A percentile compares a stretch with the other conserved stretches of the same genome.
Conservation (phyloP, 257 asterid species). For the Pogostemon cablin region DNA sequence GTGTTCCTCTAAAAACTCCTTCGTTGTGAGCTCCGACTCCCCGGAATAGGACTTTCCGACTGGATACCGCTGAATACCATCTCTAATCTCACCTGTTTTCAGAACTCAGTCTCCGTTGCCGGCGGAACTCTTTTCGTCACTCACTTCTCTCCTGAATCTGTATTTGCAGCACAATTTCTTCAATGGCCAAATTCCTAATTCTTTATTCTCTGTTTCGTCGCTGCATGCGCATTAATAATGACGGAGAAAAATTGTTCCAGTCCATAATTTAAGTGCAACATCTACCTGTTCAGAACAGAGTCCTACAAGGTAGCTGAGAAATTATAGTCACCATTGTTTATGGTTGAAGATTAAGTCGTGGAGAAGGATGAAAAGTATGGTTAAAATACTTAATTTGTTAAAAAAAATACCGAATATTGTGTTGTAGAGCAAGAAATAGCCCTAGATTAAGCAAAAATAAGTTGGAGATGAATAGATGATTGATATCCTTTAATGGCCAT, state of each 20-base stretch:
- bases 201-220: slow-evolving; percentile 42
- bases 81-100: slow-evolving; percentile 59
- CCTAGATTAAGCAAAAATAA: slow-evolving; percentile 10
- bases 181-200: slow-evolving; percentile 59
- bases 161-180: slow-evolving; percentile 63
- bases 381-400: background rate
- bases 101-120: slow-evolving; percentile 77
- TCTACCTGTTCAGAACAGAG: background rate
- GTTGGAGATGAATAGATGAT: too few relatives aligned
- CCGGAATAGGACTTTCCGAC: slow-evolving; percentile 78
- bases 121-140: slow-evolving; percentile 46
- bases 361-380: too few relatives aligned
- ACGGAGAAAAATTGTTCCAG: too few relatives aligned
- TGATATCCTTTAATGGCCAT: slow-evolving; percentile 74
- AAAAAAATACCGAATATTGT: background rate
- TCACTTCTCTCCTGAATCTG: slow-evolving; percentile 52
- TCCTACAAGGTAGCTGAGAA: too few relatives aligned
- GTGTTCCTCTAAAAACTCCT: slow-evolving; percentile 47
- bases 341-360: too few relatives aligned
- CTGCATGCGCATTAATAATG: slow-evolving; percentile 59
- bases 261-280: background rate
- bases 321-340: too few relatives aligned
- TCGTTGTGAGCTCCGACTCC: slow-evolving; percentile 70
- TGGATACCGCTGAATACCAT: slow-evolving; percentile 51
- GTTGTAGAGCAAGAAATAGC: background rate